phyloP scores from a whole-genome alignment of 495 filamentous ascomycete species.

The Penicillium manginii region DNA sequence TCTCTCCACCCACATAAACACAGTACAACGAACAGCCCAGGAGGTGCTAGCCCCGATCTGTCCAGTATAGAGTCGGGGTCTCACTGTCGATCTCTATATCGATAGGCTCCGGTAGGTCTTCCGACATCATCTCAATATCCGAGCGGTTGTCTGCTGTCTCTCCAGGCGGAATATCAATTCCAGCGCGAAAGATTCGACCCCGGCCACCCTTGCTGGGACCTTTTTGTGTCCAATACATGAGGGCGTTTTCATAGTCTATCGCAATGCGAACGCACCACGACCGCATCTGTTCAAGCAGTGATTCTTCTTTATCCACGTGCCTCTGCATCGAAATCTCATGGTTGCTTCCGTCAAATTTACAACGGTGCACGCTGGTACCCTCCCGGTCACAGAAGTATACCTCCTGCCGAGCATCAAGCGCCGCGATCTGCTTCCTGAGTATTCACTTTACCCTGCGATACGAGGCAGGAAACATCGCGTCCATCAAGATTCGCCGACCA shows the following conservation, averaged over 20 bases:
- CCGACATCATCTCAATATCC: constrained; percentile 49
- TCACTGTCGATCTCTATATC: constrained; percentile 53
- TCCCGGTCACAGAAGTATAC: constrained; percentile 61
- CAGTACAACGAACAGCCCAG: constrained; percentile 33
- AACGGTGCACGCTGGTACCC: constrained; percentile 51
- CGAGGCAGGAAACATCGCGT: constrained; percentile 37
- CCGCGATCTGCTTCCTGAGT: constrained; percentile 57
- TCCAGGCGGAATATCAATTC: constrained; percentile 39
- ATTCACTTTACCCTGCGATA: constrained; percentile 44
- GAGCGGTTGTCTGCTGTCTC: constrained; percentile 30
- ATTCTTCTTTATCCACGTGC: constrained; percentile 24
- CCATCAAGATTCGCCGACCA: constrained; percentile 51
- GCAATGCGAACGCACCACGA: constrained; percentile 59
- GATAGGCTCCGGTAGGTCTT: constrained; percentile 56
- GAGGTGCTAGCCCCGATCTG: constrained; percentile 55
- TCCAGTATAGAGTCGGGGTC: constrained; percentile 52
- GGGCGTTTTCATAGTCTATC: constrained; percentile 35
- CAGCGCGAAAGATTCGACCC: constrained; percentile 52
- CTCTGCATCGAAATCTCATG: constrained; percentile 45
- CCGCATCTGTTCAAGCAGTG: constrained; percentile 31
- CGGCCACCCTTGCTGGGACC: constrained; percentile 49
- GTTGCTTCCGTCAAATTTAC: constrained; percentile 48
- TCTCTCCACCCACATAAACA: constrained; percentile 24
- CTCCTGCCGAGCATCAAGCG: constrained; percentile 32
- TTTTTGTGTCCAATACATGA: constrained; percentile 64